These are phyloP conservation scores for Vaccinium darrowii DNA, from an alignment of 148 eudicot species.

Conservation along the genomic window DNA sequence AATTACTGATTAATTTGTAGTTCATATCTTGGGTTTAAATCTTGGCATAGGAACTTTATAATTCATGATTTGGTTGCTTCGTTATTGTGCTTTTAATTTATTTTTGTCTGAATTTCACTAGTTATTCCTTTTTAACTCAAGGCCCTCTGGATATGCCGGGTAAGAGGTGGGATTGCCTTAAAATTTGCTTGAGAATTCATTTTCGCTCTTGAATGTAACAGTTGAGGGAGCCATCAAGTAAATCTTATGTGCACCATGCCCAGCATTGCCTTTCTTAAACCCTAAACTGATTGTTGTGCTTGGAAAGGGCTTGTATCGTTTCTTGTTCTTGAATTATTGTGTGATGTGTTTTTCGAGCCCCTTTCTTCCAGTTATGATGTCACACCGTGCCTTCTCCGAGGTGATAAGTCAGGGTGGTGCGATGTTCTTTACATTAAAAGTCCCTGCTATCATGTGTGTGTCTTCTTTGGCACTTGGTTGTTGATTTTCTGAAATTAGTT, in stretches of 20 bases:
- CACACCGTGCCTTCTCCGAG: not conserved
- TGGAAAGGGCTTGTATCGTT: not conserved
- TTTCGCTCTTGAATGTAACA: not conserved
- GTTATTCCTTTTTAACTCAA: not conserved
- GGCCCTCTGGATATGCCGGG: not conserved
- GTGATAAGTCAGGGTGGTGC: not conserved
- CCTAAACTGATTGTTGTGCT: not conserved
- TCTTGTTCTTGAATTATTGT: not conserved
- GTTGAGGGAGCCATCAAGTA: not conserved
- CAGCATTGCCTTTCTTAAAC: not conserved
- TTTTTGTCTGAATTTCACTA: not conserved
- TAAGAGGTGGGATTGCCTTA: not conserved
- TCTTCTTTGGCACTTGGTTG: not conserved
- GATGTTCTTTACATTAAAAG: not conserved
- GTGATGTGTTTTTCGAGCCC: not conserved
- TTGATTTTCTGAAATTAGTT: not conserved
- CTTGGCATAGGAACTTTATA: no score
- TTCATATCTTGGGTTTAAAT: no score
- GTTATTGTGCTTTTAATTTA: not conserved
- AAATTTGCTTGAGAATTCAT: not conserved
- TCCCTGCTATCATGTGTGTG: not conserved
- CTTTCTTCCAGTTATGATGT: not conserved
- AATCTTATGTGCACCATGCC: not conserved
- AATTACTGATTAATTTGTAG: not conserved
- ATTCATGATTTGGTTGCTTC: not conserved